Percentiles rank a stretch among this genome's conserved stretches.
phyloP scores from a whole-genome alignment of 441 rosid genomes.

The Caryocar brasiliense region DNA sequence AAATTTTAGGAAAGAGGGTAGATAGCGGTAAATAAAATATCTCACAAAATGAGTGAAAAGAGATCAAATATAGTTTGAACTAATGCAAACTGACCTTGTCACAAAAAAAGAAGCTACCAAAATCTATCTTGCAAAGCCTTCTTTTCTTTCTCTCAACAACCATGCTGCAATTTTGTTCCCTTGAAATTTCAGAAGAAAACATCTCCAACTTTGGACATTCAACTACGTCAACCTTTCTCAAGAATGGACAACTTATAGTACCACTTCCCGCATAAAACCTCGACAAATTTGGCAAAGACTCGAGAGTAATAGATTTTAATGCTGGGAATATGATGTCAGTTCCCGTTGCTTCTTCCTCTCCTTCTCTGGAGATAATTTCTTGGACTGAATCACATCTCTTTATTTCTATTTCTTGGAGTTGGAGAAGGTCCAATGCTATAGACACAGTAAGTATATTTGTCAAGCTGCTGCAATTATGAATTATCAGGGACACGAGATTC shows the following conservation, averaged over 20 bases:
- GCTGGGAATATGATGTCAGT: neutral
- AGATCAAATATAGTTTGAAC: too few relatives aligned
- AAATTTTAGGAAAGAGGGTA: too few relatives aligned
- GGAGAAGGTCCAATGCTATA: neutral
- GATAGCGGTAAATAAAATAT: too few relatives aligned
- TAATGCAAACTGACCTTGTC: slow-evolving; percentile 10
- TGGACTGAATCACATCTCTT: slow-evolving; percentile 4
- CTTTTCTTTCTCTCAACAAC: neutral
- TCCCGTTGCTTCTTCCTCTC: neutral
- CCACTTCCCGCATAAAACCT: slow-evolving; percentile 4
- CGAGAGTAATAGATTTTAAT: neutral
- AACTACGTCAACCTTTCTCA: neutral
- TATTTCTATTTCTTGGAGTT: neutral
- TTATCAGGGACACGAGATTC: neutral
- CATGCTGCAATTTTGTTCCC: neutral
- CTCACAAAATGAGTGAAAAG: too few relatives aligned
- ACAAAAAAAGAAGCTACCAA: neutral
- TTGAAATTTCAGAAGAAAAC: neutral
- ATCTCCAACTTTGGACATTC: slow-evolving; percentile 1
- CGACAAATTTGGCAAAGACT: neutral
- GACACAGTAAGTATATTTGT: slow-evolving; percentile 8
- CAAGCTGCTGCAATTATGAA: slow-evolving; percentile 17
- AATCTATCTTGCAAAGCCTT: neutral
- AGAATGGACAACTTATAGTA: neutral
- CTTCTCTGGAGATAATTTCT: slow-evolving; percentile 4